These are phyloP conservation scores for Ambrosia trifida DNA, from an alignment of 129 eudicot species.

Conservation along the genomic window DNA sequence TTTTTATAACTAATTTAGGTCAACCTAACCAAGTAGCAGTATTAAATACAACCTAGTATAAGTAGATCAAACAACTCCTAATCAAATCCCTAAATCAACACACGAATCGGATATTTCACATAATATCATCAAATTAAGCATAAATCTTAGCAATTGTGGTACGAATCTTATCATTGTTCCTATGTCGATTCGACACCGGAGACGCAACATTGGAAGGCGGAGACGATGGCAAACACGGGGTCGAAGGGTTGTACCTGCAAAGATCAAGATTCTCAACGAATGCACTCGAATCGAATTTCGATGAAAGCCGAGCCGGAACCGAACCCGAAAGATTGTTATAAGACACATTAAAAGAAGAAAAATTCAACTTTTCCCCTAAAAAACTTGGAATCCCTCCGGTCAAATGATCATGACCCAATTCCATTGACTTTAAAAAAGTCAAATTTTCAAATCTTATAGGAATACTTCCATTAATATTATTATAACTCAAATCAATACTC, in stretches of 20 bases:
- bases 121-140: background rate
- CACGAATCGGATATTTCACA: conserved; percentile 25
- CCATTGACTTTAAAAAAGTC: conserved; percentile 31
- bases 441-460: conserved; percentile 52
- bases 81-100: conserved; percentile 34
- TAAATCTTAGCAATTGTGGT: conserved; percentile 28
- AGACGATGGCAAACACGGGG: conserved; percentile 49
- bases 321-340: conserved; percentile 76
- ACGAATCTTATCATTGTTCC: conserved; percentile 35
- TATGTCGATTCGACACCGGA: conserved; percentile 27
- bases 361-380: conserved; percentile 54
- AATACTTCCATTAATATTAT: conserved; percentile 57
- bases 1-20: conserved; percentile 21
- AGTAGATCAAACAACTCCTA: conserved; percentile 31
- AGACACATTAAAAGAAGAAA: conserved; percentile 70
- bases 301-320: conserved; percentile 57
- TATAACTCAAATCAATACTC: conserved; percentile 57
- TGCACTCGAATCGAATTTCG: conserved; percentile 61
- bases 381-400: conserved; percentile 64
- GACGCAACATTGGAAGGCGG: conserved; percentile 41
- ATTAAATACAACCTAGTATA: conserved; percentile 21
- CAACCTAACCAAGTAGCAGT: conserved; percentile 17
- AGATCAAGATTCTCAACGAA: conserved; percentile 73
- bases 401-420: conserved; percentile 51
- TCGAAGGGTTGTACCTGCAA: conserved; percentile 67